Evolutionary conservation across 352 stramenopile genomes (phyloP).

Genomic region (Phytophthora fragariaefolia): DNA sequence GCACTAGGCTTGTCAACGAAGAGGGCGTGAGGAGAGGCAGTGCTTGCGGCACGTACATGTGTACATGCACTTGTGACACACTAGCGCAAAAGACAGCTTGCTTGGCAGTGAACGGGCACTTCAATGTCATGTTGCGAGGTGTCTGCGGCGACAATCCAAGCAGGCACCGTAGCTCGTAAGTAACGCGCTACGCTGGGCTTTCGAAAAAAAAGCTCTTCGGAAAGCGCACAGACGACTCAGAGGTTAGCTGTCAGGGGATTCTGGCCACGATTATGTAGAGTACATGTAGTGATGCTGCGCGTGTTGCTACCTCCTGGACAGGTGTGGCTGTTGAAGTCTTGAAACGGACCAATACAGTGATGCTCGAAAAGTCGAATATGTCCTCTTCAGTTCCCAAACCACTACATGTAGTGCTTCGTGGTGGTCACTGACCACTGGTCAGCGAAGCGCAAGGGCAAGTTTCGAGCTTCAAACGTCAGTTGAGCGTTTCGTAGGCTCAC

Average conservation of each 20-base stretch:
- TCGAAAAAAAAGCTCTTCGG: slow-evolving; percentile 12
- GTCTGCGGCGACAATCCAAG: slow-evolving; percentile 28
- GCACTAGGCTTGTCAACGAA: too few relatives aligned
- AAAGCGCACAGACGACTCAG: not conserved
- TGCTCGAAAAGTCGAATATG: too few relatives aligned
- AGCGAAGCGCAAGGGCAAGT: not conserved
- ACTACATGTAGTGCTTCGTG: too few relatives aligned
- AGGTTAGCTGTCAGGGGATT: not conserved
- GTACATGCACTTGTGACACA: not conserved
- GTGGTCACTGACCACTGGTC: too few relatives aligned
- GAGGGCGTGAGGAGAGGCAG: not conserved
- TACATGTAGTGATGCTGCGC: not conserved
- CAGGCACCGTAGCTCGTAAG: slow-evolving; percentile 23
- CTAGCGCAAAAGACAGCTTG: slow-evolving; percentile 1
- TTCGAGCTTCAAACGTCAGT: not conserved
- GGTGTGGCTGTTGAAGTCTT: not conserved
- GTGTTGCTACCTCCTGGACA: not conserved
- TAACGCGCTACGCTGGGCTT: slow-evolving; percentile 15
- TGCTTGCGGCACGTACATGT: too few relatives aligned
- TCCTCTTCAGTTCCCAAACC: too few relatives aligned
- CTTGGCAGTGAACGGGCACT: slow-evolving; percentile 19
- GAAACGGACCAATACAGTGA: not conserved
- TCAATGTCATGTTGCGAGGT: slow-evolving; percentile 13
- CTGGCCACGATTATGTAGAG: not conserved
- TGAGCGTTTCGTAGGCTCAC: slow-evolving; percentile 20